Conservation (phyloP, 23 red algal species). For the Gracilaria vermiculophylla region DNA sequence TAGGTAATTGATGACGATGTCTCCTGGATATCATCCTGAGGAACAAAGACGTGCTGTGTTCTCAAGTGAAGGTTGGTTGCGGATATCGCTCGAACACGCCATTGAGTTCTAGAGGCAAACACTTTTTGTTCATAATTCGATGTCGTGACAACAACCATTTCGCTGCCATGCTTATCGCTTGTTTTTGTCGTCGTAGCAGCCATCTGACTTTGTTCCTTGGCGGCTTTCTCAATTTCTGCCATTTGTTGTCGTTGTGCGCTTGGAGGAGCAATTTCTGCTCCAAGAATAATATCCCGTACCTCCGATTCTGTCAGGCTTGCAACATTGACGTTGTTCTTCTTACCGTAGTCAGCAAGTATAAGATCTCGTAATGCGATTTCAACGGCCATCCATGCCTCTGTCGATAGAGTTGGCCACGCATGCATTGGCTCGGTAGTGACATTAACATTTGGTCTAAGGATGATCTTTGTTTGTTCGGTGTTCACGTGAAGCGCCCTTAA, state of each 20-base stretch:
- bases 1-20: conserved; percentile 48
- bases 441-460: conserved; percentile 81
- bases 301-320: conserved; percentile 91
- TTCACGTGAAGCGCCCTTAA: conserved; percentile 85
- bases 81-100: conserved; percentile 82
- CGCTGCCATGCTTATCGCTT: conserved; percentile 75
- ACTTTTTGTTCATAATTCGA: conserved; percentile 86
- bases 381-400: conserved; percentile 81
- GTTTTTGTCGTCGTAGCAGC: conserved; percentile 80
- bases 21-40: conserved; percentile 34
- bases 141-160: conserved; percentile 85
- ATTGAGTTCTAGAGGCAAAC: conserved; percentile 88
- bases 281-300: conserved; percentile 91
- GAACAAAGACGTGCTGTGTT: conserved; percentile 86
- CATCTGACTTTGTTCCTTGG: conserved; percentile 91
- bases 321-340: conserved; percentile 99
- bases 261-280: conserved; percentile 91
- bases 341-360: conserved; percentile 91
- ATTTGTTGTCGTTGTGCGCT: conserved; percentile 87
- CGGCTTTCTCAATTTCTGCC: conserved; percentile 90
- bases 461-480: conserved; percentile 72
- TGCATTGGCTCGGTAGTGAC: conserved; percentile 78
- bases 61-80: conserved; percentile 86
- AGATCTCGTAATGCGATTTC: conserved; percentile 92
- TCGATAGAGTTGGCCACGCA: conserved; percentile 84